Base-by-base conservation (phyloP, 345 rosid species). In the Gossypioides kirkii region DNA sequence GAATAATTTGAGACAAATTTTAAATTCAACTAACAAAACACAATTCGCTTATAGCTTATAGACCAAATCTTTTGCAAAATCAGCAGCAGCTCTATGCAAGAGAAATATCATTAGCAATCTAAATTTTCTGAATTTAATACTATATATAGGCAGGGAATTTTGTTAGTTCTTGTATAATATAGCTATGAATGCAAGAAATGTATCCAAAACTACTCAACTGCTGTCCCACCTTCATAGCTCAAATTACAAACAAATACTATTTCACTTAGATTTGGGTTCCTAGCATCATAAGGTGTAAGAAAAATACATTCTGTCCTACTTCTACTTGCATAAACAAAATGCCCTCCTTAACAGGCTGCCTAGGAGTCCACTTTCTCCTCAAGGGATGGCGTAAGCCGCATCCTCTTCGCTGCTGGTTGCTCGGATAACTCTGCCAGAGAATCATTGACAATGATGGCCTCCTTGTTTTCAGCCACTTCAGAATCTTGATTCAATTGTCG, bases 381-480 rank as follows among this genome's bases (percentile, higher is more conserved):
- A 17, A 7, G 36, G 7, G 74, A 55, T 32, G 82, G 64, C 13
- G 80, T 61, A 42, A 88, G 79, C 74, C 86, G 79, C 23, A 75
- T 84, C 80, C 92, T 85, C 78, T 93, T 93, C 11, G 91, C 80
- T 77, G 84, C 82, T 80, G 78, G 85, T 66, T 84, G 73, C 74
- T 76, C 92, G 11, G 73, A 76, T 28, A 62, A 63, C 26, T 77
- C 88, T 69, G 74, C 72, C 54, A 49, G 32, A n/a, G 12, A 52
- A 52, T 7, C 41, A 32, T 45, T 79, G 49, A 38, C 71, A 41
- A 9, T 47, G 6, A 22, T 42, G 22, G 56, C 20, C 55, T 18
- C 59, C 60, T 45, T 52, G 71, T 71, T 78, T n/a, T 61, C 83
- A 66, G 13, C 70, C 20, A 46, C 3, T 23, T 45, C 22, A 23